Base-by-base conservation (phyloP, 2,329 filamentous ascomycete species). In the Colletotrichum falcatum region DNA sequence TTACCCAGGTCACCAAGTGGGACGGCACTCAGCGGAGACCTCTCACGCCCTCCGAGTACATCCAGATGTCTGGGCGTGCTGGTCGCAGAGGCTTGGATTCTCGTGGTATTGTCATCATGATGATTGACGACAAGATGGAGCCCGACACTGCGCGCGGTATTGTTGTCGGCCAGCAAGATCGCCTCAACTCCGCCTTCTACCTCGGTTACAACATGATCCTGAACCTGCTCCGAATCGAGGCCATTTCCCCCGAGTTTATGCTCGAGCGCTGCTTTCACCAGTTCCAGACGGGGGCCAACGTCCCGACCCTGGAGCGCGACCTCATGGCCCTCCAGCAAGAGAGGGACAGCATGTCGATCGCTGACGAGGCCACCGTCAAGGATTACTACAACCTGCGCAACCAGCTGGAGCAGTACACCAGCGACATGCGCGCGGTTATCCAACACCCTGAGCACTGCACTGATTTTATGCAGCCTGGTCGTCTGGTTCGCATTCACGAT, bases 181-280 rank as follows among this genome's bases (percentile, higher is more conserved):
- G 95, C 75, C 90, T 99, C 37, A 98, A 98, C 82, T 98, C 96
- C 4, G 96, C 96, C 1, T 99, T 99, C 83, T 94, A 99, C 79
- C 88, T 99, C 20, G 95, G 96, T 39, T 99, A 99, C 86, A 99
- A 99, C 84, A 99, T 99, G 96, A 94, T 99, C 78, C 86, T 99
- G 68, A 99, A 99, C 78, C 83, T 99, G 72, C 91, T 98, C 81
- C 89, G 96, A 81, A 95, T 99, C n/a, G 96, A 99, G 79, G 95
- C 94, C n/a, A 97, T 99, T 61, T 98, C 95, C 11, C 96, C 97
- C 2, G 95, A 99, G 77, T 98, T 94, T 78, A 99, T 99, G 96
- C 86, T 99, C n/a, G 95, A 98, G 83, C 90, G 92, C 75, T 99
- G 96, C 78, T 99, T 99, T 84, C 97, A 94, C 81, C 96, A 99